Conservation (phyloP, 164 flowering plant species). For the Berberis vulgaris region DNA sequence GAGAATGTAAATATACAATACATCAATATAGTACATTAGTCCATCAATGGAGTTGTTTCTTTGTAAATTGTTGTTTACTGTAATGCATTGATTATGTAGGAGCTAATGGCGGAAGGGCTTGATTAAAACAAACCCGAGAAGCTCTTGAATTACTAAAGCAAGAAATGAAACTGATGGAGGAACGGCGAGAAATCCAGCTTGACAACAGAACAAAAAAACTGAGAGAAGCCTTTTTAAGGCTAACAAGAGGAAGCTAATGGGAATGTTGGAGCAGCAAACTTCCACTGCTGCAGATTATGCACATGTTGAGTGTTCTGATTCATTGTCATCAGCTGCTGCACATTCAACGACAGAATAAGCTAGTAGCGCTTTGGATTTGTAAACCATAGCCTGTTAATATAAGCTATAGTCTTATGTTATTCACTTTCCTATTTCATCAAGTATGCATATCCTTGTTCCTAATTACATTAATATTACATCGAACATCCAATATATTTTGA, state of each 20-base stretch:
- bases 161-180: conserved; percentile 60
- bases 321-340: background rate
- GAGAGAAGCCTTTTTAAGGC: conserved; percentile 80
- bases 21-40: background rate
- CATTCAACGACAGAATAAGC: too few relatives aligned
- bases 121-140: conserved; percentile 23
- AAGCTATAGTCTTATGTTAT: too few relatives aligned
- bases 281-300: background rate
- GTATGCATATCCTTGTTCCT: too few relatives aligned
- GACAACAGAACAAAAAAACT: conserved; percentile 58
- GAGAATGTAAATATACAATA: conserved; percentile 45
- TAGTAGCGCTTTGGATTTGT: too few relatives aligned
- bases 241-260: conserved; percentile 48
- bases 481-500: too few relatives aligned
- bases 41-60: background rate
- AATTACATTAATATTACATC: too few relatives aligned
- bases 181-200: conserved; percentile 44
- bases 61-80: too few relatives aligned
- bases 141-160: conserved; percentile 40
- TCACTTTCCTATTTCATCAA: too few relatives aligned
- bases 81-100: conserved; percentile 29
- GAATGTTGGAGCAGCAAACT: conserved; percentile 7
- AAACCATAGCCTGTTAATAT: too few relatives aligned
- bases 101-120: conserved; percentile 33
- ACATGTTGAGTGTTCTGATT: background rate